Conservation (phyloP, 2,329 filamentous ascomycete genomes). For the Pezicula radicicola region DNA sequence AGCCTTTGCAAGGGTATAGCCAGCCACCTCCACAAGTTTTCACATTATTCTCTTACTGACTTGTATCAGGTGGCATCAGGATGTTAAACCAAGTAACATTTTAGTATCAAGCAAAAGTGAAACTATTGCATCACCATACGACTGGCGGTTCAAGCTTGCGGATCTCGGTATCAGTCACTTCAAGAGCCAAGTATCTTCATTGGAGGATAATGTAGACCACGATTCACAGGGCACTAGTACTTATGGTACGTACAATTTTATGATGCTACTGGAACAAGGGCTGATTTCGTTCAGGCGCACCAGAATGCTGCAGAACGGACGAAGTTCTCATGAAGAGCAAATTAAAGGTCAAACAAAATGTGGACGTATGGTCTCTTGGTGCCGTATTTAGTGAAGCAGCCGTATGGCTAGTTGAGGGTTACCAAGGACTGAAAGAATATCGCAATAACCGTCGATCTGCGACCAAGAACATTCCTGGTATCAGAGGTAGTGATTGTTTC, state of each 20-base stretch:
- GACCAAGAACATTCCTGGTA: conserved; percentile 8
- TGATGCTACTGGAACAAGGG: background rate
- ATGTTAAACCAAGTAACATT: conserved; percentile 31
- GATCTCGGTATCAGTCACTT: conserved; percentile 23
- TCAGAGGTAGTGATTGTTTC: conserved; percentile 23
- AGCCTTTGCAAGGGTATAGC: conserved; percentile 10
- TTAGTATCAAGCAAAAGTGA: conserved; percentile 20
- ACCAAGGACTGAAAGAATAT: conserved; percentile 22
- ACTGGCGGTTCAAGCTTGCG: conserved; percentile 28
- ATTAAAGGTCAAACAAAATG: conserved; percentile 7
- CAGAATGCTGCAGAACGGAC: conserved; percentile 24
- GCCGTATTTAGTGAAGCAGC: conserved; percentile 30
- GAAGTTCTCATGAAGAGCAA: background rate
- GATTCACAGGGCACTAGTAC: conserved; percentile 7
- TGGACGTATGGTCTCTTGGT: conserved; percentile 33
- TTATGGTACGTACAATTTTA: conserved; percentile 12
- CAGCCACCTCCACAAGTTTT: background rate
- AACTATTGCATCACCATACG: conserved; percentile 9
- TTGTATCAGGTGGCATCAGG: conserved; percentile 26
- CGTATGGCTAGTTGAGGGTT: conserved; percentile 23
- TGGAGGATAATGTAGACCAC: background rate
- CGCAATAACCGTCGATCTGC: conserved; percentile 15
- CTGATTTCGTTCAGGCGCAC: conserved; percentile 23
- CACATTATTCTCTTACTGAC: conserved; percentile 4
- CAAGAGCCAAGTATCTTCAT: background rate